These are phyloP conservation scores for Nothopassalora personata DNA, from an alignment of 2,329 filamentous ascomycete species.

Conservation along the genomic window DNA sequence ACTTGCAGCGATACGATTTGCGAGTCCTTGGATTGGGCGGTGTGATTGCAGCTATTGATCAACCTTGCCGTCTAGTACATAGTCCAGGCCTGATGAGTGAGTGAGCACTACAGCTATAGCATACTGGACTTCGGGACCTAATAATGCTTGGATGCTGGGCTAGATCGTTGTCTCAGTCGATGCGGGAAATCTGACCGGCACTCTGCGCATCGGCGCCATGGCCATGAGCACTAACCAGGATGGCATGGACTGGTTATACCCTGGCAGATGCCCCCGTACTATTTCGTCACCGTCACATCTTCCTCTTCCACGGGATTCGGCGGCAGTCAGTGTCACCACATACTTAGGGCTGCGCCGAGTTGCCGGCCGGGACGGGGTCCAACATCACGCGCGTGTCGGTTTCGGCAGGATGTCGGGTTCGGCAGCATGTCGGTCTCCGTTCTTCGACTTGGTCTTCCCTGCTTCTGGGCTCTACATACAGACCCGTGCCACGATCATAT, in stretches of 20 bases:
- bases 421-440: too few relatives aligned
- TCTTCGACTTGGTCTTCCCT: neutral
- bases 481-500: too few relatives aligned
- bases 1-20: too few relatives aligned
- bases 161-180: neutral
- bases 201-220: neutral
- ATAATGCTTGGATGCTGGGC: neutral
- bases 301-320: neutral
- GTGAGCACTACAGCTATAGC: neutral
- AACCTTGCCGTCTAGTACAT: neutral
- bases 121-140: neutral
- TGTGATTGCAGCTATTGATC: neutral
- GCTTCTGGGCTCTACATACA: too few relatives aligned
- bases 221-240: neutral
- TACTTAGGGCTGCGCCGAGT: neutral
- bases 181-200: neutral
- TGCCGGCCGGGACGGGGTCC: neutral
- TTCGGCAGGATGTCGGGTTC: too few relatives aligned
- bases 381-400: neutral
- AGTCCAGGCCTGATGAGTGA: neutral
- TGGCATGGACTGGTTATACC: neutral
- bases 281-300: neutral
- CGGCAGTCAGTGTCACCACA: neutral
- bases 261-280: neutral
- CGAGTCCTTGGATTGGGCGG: too few relatives aligned